Conservation (phyloP, 345 rosid species). For the Sisymbrium irio region DNA sequence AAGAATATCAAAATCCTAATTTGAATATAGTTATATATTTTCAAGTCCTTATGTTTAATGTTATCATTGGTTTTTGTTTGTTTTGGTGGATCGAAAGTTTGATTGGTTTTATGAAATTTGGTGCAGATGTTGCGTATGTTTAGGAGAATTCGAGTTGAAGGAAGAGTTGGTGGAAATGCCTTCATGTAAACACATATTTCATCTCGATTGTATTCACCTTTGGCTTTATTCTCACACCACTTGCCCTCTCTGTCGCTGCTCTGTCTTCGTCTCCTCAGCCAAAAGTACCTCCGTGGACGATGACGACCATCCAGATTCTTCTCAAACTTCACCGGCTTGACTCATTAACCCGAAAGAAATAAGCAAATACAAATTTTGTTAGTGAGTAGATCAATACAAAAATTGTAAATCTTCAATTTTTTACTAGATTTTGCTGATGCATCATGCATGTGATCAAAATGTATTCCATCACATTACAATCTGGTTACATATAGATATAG, state of each 20-base stretch:
- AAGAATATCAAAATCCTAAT: background rate
- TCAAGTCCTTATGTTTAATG: background rate
- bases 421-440: background rate
- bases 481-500: background rate
- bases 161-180: slow-evolving; percentile 88
- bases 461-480: background rate
- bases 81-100: slow-evolving; percentile 1
- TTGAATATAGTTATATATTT: background rate
- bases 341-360: background rate
- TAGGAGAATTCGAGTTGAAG: slow-evolving; percentile 84
- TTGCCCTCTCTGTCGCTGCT: slow-evolving; percentile 86
- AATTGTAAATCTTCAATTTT: slow-evolving; percentile 13
- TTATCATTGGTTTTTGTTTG: slow-evolving; percentile 2
- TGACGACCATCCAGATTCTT: slow-evolving; percentile 3
- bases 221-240: slow-evolving; percentile 88
- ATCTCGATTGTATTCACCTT: slow-evolving; percentile 71
- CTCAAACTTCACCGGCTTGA: slow-evolving; percentile 29
- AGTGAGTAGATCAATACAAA: slow-evolving; percentile 23
- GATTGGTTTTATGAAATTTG: background rate
- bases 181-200: slow-evolving; percentile 83
- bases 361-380: slow-evolving; percentile 25
- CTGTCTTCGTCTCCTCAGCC: slow-evolving; percentile 40
- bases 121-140: slow-evolving; percentile 86
- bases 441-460: background rate
- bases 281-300: slow-evolving; percentile 18